Percentiles rank a stretch among this genome's conserved stretches.
phyloP scores from a whole-genome alignment of 2,329 filamentous ascomycete species.

The Claviceps citrina region DNA sequence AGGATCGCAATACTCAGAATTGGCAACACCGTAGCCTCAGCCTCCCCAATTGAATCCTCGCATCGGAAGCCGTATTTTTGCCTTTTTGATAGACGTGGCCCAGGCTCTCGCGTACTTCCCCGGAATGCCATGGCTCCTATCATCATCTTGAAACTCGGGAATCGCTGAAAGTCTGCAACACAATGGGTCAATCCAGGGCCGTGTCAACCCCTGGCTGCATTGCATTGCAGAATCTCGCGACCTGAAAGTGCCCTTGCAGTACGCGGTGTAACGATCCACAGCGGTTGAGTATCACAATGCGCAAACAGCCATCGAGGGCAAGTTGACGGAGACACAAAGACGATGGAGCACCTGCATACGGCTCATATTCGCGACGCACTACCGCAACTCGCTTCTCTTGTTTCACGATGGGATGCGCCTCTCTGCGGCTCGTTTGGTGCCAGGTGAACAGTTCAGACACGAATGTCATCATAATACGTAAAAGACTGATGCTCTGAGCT shows the following conservation, averaged over 20 bases:
- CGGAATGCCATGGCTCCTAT: background rate
- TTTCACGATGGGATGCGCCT: background rate
- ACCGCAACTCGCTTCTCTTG: slow-evolving; percentile 1
- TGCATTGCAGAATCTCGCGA: background rate
- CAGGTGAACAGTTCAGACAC: background rate
- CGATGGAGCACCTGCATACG: background rate
- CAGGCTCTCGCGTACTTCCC: background rate
- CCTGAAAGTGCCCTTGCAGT: background rate
- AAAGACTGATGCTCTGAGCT: background rate
- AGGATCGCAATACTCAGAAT: background rate
- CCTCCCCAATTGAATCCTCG: background rate
- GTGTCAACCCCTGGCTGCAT: background rate
- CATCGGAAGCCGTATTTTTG: background rate
- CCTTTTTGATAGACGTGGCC: background rate
- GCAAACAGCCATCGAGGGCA: background rate
- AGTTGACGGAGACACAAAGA: background rate
- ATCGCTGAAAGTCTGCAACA: background rate
- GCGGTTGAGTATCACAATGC: background rate
- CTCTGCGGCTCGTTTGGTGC: background rate
- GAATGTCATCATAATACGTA: background rate
- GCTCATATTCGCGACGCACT: background rate
- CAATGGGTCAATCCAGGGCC: background rate
- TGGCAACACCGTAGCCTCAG: background rate
- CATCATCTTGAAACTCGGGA: background rate
- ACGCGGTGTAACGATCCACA: slow-evolving; percentile 2